phyloP scores from a whole-genome alignment of 176 grass and related monocot species.

The Neostapfia colusana region DNA sequence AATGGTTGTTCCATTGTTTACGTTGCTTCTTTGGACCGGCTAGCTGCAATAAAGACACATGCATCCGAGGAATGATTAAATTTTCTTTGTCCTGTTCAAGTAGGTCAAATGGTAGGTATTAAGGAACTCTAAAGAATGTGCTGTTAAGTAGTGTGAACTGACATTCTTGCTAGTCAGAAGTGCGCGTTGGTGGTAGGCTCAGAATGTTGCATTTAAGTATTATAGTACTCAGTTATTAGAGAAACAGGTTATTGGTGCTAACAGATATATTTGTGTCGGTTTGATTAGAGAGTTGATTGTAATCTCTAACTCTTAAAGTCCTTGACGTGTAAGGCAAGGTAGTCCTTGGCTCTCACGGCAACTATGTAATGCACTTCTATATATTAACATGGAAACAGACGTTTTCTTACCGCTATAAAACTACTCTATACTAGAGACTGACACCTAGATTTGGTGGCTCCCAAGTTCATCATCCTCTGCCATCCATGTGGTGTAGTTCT shows the following conservation, averaged over 20 bases:
- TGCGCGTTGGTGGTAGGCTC: background rate
- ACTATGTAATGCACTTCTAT: too few relatives aligned
- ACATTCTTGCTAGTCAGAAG: background rate
- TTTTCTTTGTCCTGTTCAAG: background rate
- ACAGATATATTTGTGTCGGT: too few relatives aligned
- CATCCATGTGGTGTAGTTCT: conserved; percentile 8
- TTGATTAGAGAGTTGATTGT: too few relatives aligned
- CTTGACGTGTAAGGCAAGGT: too few relatives aligned
- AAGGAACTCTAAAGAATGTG: background rate
- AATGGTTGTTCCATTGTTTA: conserved; percentile 13
- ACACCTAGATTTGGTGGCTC: background rate
- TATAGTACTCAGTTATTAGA: background rate
- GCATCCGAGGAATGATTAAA: background rate
- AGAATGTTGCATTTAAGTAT: background rate
- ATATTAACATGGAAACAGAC: too few relatives aligned
- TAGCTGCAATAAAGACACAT: background rate
- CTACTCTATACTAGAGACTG: background rate
- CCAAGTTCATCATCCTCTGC: background rate
- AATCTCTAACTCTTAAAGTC: too few relatives aligned
- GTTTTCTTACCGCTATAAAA: background rate
- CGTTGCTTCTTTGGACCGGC: background rate
- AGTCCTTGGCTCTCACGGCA: too few relatives aligned
- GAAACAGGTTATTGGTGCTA: background rate
- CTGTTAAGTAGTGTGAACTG: background rate
- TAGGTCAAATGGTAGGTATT: background rate